Evolutionary conservation across 371 early-diverging fungal species (phyloP), one percentile per base, ranked within the genome.

Genomic region (Lichtheimia hyalospora): DNA sequence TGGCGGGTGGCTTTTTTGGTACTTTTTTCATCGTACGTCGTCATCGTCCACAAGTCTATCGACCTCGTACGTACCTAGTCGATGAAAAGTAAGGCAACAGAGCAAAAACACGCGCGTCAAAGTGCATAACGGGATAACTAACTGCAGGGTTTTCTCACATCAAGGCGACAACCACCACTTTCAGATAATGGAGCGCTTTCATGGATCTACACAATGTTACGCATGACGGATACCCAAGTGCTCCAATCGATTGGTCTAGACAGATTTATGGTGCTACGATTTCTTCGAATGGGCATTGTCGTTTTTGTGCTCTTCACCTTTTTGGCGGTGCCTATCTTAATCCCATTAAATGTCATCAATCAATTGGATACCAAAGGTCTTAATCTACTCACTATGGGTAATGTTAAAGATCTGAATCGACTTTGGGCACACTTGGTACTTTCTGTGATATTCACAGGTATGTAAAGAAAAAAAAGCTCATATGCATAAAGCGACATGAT

Each of bases 251-350:
- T 86, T 60, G 90, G 91, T 2, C 80, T 92, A 40, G 93, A 92
- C 69, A 77, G 88, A 7, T 92, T 83, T 69, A 88, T 92, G 89
- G 88, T 89, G 34, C 64, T 92, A n/a, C 81, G 85, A 42, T 84
- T 88, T 58, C 68, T 89, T 23, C 75, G 86, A 46, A 79, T 89
- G 68, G 83, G 82, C 10, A 67, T 76, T 54, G 64, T 76, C 10
- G 64, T 73, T n/a, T 92, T 91, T 60, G 49, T 66, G 8, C 67
- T 80, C 7, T 83, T 83, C 66, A 74, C 85, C 3, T 14, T 90
- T 10, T 40, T 89, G 13, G 84, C 82, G 14, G 61, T 85, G 16
- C 86, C 84, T 3, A 77, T 91, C 18, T 69, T 92, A 27, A 69
- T 92, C 20, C 91, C 92, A 1, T 60, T 88, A 16, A 89, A 88